These are phyloP conservation scores for Malus fusca DNA, from an alignment of 306 rosid species.

Conservation along the genomic window DNA sequence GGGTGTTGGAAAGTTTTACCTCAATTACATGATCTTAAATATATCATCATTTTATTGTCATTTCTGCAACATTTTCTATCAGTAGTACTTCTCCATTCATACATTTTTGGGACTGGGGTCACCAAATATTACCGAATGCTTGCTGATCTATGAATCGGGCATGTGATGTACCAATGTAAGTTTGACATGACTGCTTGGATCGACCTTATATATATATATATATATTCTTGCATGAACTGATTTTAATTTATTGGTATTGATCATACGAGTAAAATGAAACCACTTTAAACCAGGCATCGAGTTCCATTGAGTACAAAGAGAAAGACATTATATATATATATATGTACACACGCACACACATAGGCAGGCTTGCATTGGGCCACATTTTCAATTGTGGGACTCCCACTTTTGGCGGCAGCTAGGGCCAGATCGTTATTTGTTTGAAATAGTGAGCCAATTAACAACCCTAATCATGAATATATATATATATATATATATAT, in stretches of 20 bases:
- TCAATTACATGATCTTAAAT: not conserved
- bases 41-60: not conserved
- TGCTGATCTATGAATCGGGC: slow-evolving; percentile 3
- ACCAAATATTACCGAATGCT: not conserved
- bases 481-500: no score
- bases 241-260: not conserved
- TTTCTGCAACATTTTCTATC: not conserved
- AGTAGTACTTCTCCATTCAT: not conserved
- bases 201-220: not conserved
- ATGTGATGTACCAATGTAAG: not conserved
- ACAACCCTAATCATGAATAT: not conserved
- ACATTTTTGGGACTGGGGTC: slow-evolving; percentile 1
- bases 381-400: slow-evolving; percentile 12
- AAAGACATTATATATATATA: not conserved
- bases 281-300: not conserved
- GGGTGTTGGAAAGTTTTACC: not conserved
- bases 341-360: not conserved
- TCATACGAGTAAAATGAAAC: not conserved
- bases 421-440: slow-evolving; percentile 15
- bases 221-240: not conserved
- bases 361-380: slow-evolving; percentile 5
- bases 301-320: not conserved
- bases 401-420: slow-evolving; percentile 17
- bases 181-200: slow-evolving; percentile 17
- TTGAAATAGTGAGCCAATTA: not conserved